phyloP scores from a whole-genome alignment of 768 basidiomycete genomes.

The Brasilioporus rufonigricans region DNA sequence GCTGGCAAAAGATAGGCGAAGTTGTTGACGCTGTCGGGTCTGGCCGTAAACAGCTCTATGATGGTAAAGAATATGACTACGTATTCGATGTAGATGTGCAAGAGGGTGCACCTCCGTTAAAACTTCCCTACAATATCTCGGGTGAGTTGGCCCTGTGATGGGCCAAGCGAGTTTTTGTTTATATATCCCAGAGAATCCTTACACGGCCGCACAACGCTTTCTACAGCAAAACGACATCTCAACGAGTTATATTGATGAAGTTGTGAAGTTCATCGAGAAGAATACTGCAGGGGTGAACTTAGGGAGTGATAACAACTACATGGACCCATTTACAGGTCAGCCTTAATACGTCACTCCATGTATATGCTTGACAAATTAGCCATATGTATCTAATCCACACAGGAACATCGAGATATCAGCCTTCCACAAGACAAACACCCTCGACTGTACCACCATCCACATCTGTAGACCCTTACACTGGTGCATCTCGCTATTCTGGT shows the following conservation, averaged over 20 bases:
- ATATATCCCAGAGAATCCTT: constrained; percentile 75
- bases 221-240: constrained; percentile 82
- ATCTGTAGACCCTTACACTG: constrained; percentile 70
- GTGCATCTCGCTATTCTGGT: constrained; percentile 59
- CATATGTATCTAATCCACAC: neutral
- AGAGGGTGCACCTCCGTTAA: constrained; percentile 89
- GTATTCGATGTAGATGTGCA: constrained; percentile 98
- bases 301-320: constrained; percentile 57
- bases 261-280: constrained; percentile 91
- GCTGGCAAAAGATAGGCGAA: constrained; percentile 94
- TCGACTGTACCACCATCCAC: constrained; percentile 34
- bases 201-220: constrained; percentile 85
- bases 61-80: constrained; percentile 96
- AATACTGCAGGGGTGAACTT: constrained; percentile 80
- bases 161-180: neutral
- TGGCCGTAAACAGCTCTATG: constrained; percentile 84
- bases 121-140: constrained; percentile 88
- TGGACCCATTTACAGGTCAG: constrained; percentile 89
- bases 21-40: constrained; percentile 94
- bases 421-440: constrained; percentile 35
- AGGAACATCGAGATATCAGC: constrained; percentile 67
- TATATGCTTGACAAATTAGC: neutral
- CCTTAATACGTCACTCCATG: neutral
- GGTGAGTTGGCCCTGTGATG: constrained; percentile 45
- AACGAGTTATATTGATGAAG: constrained; percentile 78